Conservation (phyloP, 78 protist species). For the Pelomyxa schiedti region DNA sequence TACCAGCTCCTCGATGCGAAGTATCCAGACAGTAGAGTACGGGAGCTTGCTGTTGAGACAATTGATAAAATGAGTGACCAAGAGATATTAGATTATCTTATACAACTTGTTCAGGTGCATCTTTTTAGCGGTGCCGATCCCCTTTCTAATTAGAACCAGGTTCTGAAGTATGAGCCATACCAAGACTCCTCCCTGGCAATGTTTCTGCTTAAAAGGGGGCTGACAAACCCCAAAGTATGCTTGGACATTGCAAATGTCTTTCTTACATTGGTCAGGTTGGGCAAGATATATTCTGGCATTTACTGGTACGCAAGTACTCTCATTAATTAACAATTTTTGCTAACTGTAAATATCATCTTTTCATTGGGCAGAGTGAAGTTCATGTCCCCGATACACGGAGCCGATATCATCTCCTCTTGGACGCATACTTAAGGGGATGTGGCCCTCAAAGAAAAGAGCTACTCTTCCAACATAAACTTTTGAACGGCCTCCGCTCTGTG, state of each 20-base stretch:
- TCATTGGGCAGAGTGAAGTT: slow-evolving; percentile 31
- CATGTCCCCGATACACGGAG: neutral
- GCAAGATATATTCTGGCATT: too few relatives aligned
- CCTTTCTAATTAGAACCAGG: slow-evolving; percentile 6
- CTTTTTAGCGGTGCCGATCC: neutral
- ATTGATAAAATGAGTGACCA: slow-evolving; percentile 55
- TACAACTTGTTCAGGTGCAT: slow-evolving; percentile 68
- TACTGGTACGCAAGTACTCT: too few relatives aligned
- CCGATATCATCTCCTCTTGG: slow-evolving; percentile 2
- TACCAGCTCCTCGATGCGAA: slow-evolving; percentile 69
- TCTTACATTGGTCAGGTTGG: too few relatives aligned
- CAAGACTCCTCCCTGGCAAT: slow-evolving; percentile 50
- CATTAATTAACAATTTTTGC: too few relatives aligned
- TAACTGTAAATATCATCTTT: neutral
- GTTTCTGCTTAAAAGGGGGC: slow-evolving; percentile 52
- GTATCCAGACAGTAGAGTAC: slow-evolving; percentile 49
- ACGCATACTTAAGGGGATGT: slow-evolving; percentile 2
- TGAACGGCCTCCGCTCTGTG: neutral
- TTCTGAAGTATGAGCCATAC: slow-evolving; percentile 66
- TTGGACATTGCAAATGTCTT: too few relatives aligned
- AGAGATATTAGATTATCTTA: slow-evolving; percentile 51
- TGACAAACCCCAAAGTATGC: slow-evolving; percentile 13
- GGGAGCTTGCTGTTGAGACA: slow-evolving; percentile 64
- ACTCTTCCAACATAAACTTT: neutral
- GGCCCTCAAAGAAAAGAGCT: neutral